Base-by-base conservation (phyloP, 2,329 filamentous ascomycete species). In the Alternaria sp. region DNA sequence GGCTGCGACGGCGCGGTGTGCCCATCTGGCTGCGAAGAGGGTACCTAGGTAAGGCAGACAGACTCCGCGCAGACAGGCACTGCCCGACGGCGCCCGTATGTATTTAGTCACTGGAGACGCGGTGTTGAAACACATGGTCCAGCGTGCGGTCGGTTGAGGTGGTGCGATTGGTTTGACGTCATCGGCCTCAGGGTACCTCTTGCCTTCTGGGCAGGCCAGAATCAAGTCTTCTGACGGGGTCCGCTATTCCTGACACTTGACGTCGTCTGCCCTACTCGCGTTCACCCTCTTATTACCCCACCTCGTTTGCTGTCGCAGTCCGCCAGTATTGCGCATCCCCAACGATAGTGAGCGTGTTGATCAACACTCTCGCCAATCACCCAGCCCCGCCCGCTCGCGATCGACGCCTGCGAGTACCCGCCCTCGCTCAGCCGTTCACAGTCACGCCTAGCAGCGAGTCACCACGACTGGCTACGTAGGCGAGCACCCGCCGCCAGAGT, bases 341-440 rank as follows among this genome's bases (percentile, higher is more conserved):
- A 43, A 45, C 30, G 17, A 46, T 23, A 56, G 57, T 49, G 63
- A 44, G 54, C 54, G 60, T 60, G 65, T 45, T 67, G 63, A 67
- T 66, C 67, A 36, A 25, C 55, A 50, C 66, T 28, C 56, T 62
- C 59, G 63, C 69, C 68, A 63, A 67, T 65, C 66, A 62, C 57
- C 64, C 62, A 59, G 26, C 17, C 17, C 53, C 53, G 19, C 44
- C 54, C 51, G 59, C 60, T 60, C 58, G 62, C 64, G 55, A 71
- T 69, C 69, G 66, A 65, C 69, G 64, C 59, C 65, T 68, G 67
- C 69, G 56, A 61, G 54, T 47, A 67, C 64, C 67, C 67, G 67
- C 52, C 61, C 59, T 65, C 61, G 56, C 63, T 46, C 62, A 62
- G 49, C 66, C 58, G 50, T 59, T 21, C 59, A 55, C 59, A 59